Conservation (phyloP, 202 grass and related monocot species). For the Panicum virgatum region DNA sequence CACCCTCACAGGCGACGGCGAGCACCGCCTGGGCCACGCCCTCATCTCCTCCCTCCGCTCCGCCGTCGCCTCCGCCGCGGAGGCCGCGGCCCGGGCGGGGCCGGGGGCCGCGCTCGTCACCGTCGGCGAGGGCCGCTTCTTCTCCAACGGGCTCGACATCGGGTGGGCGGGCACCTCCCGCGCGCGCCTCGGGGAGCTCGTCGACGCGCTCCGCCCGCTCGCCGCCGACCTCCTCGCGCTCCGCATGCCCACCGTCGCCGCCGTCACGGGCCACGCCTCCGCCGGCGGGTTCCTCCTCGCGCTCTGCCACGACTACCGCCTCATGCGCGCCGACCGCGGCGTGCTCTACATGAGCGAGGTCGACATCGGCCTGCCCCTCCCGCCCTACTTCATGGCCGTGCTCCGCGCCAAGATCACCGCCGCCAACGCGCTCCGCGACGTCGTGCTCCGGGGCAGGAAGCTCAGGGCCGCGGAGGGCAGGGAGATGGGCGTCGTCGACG, state of each 20-base stretch:
- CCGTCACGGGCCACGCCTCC: constrained; percentile 79
- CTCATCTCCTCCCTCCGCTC: constrained; percentile 60
- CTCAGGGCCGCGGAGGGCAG: constrained; percentile 58
- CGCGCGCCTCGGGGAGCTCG: constrained; percentile 52
- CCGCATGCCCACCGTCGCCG: constrained; percentile 89
- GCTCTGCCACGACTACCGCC: constrained; percentile 79
- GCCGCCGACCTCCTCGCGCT: constrained; percentile 72
- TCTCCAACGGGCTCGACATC: constrained; percentile 91
- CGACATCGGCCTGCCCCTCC: constrained; percentile 73
- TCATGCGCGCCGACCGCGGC: constrained; percentile 86
- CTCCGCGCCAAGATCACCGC: constrained; percentile 80
- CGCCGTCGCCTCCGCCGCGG: constrained; percentile 36
- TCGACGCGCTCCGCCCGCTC: constrained; percentile 54
- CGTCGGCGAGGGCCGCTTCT: constrained; percentile 77
- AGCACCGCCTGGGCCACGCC: constrained; percentile 67
- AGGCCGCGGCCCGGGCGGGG: constrained; percentile 15
- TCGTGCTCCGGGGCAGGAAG: constrained; percentile 59
- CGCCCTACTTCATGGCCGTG: constrained; percentile 63
- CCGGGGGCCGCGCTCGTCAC: constrained; percentile 63
- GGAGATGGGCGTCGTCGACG: constrained; percentile 82
- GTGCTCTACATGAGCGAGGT: constrained; percentile 97
- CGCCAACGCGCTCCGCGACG: constrained; percentile 58
- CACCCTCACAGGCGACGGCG: constrained; percentile 74
- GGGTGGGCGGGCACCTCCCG: constrained; percentile 53
- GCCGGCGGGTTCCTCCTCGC: constrained; percentile 71